These are phyloP conservation scores for Sclerotinia trifoliorum DNA, from an alignment of 2,329 filamentous ascomycete species.

Conservation along the genomic window DNA sequence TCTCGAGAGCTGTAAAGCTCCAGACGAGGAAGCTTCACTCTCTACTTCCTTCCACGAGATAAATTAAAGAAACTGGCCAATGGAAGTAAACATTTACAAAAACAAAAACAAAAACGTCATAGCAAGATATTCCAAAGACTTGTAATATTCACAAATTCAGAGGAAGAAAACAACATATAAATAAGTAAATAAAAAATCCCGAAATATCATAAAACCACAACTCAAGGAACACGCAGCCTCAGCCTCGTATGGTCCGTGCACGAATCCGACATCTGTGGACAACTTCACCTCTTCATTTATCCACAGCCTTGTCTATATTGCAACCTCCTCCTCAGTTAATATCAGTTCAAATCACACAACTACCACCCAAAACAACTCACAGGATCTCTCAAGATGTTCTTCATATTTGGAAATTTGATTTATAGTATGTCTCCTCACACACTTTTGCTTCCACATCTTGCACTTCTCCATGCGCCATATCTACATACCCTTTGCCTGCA, in stretches of 20 bases:
- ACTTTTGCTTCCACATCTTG: background rate
- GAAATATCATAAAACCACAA: background rate
- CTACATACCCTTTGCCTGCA: background rate
- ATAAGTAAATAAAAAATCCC: background rate
- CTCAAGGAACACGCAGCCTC: constrained; percentile 6
- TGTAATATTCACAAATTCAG: background rate
- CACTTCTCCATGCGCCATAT: background rate
- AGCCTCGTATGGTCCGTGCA: constrained; percentile 17
- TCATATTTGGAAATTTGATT: constrained; percentile 66
- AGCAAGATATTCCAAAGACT: constrained; percentile 1
- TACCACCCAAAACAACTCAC: background rate
- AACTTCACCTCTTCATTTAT: constrained; percentile 2
- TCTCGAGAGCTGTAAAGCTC: background rate
- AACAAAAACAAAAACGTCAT: background rate
- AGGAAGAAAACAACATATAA: background rate
- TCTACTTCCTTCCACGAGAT: constrained; percentile 3
- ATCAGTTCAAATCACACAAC: constrained; percentile 14
- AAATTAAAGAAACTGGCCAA: background rate
- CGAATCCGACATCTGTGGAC: constrained; percentile 13
- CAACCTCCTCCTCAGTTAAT: constrained; percentile 18
- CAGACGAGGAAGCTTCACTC: constrained; percentile 4
- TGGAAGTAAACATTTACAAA: background rate
- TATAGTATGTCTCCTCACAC: constrained; percentile 56
- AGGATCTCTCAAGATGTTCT: constrained; percentile 57
- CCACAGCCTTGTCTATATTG: constrained; percentile 21